Percentiles rank a stretch among this genome's conserved stretches.
These are phyloP conservation scores for Acrocalymma vagum DNA, from an alignment of 2,329 filamentous ascomycete genomes.

Conservation along the genomic window DNA sequence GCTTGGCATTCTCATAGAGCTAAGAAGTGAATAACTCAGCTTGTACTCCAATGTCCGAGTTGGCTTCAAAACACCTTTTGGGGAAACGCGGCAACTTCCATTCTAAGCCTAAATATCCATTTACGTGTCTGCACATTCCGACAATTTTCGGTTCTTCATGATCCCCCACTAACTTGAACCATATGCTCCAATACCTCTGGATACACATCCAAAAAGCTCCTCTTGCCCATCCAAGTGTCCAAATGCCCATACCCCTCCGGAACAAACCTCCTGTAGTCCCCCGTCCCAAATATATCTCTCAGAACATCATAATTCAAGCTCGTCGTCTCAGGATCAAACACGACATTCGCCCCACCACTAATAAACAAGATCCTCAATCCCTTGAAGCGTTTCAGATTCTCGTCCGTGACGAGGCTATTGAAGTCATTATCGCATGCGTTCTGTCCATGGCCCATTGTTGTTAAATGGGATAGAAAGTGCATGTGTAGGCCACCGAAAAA, in stretches of 20 bases:
- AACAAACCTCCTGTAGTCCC: slow-evolving; percentile 61
- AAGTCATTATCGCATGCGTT: slow-evolving; percentile 3
- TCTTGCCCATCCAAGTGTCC: slow-evolving; percentile 69
- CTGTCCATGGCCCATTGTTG: slow-evolving; percentile 63
- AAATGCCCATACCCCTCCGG: slow-evolving; percentile 68
- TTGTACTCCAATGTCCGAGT: too few species aligned
- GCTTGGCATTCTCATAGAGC: too few species aligned
- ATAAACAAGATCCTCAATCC: slow-evolving; percentile 20
- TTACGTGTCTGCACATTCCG: too few species aligned
- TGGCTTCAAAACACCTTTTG: too few species aligned
- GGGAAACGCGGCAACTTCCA: too few species aligned
- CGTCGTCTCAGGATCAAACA: slow-evolving; percentile 63
- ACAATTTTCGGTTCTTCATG: too few species aligned
- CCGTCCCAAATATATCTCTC: slow-evolving; percentile 60
- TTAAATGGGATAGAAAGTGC: slow-evolving; percentile 64
- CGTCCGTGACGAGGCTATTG: slow-evolving; percentile 3
- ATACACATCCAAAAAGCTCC: slow-evolving; percentile 68
- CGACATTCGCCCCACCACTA: slow-evolving; percentile 54
- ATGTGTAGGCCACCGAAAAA: slow-evolving; percentile 72
- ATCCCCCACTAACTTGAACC: too few species aligned
- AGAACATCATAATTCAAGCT: slow-evolving; percentile 63
- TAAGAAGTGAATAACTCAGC: too few species aligned
- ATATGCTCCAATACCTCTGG: slow-evolving; percentile 54
- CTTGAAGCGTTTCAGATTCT: slow-evolving; percentile 14
- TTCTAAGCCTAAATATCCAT: too few species aligned